These are phyloP conservation scores for Populus deltoides DNA, from an alignment of 345 rosid genomes.

Conservation along the genomic window DNA sequence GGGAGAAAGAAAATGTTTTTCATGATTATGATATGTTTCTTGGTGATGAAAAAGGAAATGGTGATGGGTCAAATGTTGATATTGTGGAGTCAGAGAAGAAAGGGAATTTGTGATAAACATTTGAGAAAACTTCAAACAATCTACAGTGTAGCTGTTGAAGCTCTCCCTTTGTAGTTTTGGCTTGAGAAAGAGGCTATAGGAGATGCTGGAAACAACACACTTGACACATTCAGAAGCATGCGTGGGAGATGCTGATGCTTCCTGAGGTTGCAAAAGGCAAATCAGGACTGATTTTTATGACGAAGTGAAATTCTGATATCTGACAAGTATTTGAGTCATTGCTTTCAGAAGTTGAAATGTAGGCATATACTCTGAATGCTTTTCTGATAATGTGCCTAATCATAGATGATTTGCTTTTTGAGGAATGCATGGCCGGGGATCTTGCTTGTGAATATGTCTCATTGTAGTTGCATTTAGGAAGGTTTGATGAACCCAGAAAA, in stretches of 20 bases:
- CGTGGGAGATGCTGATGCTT: slow-evolving; percentile 41
- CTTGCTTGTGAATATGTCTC: slow-evolving; percentile 64
- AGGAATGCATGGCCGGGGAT: slow-evolving; percentile 58
- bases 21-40: slow-evolving; percentile 53
- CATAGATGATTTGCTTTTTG: slow-evolving; percentile 2
- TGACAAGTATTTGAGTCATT: neutral
- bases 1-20: slow-evolving; percentile 58
- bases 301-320: neutral
- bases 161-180: slow-evolving; percentile 66
- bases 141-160: slow-evolving; percentile 63
- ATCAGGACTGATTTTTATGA: slow-evolving; percentile 42
- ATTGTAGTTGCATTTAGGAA: slow-evolving; percentile 58
- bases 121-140: slow-evolving; percentile 56
- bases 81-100: slow-evolving; percentile 40
- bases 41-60: slow-evolving; percentile 35
- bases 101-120: slow-evolving; percentile 61
- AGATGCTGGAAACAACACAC: slow-evolving; percentile 66
- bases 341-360: neutral
- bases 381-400: neutral
- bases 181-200: slow-evolving; percentile 66
- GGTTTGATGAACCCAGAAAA: slow-evolving; percentile 53
- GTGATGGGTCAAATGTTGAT: slow-evolving; percentile 32
- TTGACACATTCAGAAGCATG: slow-evolving; percentile 63
- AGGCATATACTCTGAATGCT: neutral
- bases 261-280: slow-evolving; percentile 50